Evolutionary conservation across 148 eudicot genomes (phyloP), one percentile per base, ranked within the genome.

Genomic region (Simmondsia chinensis): DNA sequence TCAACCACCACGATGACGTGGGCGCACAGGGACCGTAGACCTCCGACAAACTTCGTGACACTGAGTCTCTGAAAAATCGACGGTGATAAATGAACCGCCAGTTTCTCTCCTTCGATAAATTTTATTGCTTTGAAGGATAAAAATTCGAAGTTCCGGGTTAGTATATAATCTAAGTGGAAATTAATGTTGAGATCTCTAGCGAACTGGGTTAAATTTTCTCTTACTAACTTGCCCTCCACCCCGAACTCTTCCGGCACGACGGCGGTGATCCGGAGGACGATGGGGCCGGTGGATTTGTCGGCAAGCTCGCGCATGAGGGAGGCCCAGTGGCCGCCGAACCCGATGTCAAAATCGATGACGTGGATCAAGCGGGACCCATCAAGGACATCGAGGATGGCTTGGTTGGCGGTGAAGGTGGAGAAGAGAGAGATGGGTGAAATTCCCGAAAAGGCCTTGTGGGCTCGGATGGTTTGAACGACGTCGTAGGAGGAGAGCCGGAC

Each of bases 241-340:
- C 60, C 82, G 50, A 73, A 89, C 20, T 84, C 91, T 9, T 84
- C 94, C 0, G 75, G 64, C 3, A 89, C 87, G 3, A 89, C 46
- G 2, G 95, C 95, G 1, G 91, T 75, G 43, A 89, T 76, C 15
- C 95, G 66, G 0, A 87, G 52, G 6, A 73, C 58, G 34, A 80
- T 70, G 0, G 48, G 63, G 18, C 64, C 73, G 17, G 66, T 6
- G 0, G 53, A 54, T 27, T 70, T 72, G n/a, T 76, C 94, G 5
- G 79, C 81, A 2, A 89, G 49, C 56, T 84, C 97, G 10, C 75
- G 66, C 74, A 89, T 60, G 46, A 89, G 77, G 1, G 97, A 84
- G 6, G 97, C 95, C 97, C 97, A 89, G 48, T 84, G 95, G 9
- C 82, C 84, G 10, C 95, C 97, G 3, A 89, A 63, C 0, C 95